Conservation (phyloP, 2,329 filamentous ascomycete genomes). For the Lomentospora prolificans region DNA sequence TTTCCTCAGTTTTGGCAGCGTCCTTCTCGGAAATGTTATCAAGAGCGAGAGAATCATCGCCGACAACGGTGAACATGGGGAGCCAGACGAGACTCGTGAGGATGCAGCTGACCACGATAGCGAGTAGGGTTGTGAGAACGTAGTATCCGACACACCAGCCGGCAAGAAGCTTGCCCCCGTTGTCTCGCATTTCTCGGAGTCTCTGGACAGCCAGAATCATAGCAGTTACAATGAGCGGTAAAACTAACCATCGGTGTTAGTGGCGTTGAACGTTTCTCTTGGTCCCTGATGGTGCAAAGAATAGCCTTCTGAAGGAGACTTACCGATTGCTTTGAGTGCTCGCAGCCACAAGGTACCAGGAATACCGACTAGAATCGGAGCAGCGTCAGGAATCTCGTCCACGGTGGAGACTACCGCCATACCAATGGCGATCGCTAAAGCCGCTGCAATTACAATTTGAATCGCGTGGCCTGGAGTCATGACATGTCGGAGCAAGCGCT, state of each 20-base stretch:
- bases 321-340: slow-evolving; percentile 36
- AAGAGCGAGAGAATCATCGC: slow-evolving; percentile 21
- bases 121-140: slow-evolving; percentile 36
- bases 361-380: slow-evolving; percentile 32
- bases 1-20: slow-evolving; percentile 15
- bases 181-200: slow-evolving; percentile 34
- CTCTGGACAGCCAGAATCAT: slow-evolving; percentile 41
- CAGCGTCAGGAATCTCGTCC: slow-evolving; percentile 31
- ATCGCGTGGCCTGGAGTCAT: slow-evolving; percentile 33
- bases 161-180: slow-evolving; percentile 31
- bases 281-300: too few relatives aligned
- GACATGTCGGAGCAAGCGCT: slow-evolving; percentile 22
- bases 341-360: slow-evolving; percentile 40
- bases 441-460: slow-evolving; percentile 39
- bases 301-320: slow-evolving; percentile 13
- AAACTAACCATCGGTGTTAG: too few relatives aligned
- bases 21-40: slow-evolving; percentile 10
- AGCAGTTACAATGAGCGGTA: slow-evolving; percentile 40
- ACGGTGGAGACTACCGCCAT: slow-evolving; percentile 32
- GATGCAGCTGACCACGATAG: slow-evolving; percentile 36
- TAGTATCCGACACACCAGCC: slow-evolving; percentile 40
- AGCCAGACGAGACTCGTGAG: slow-evolving; percentile 37
- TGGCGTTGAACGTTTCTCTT: too few relatives aligned
- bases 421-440: slow-evolving; percentile 39
- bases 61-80: slow-evolving; percentile 30